Base-by-base conservation (phyloP, 345 rosid genomes). In the Eucalyptus tenuipes region DNA sequence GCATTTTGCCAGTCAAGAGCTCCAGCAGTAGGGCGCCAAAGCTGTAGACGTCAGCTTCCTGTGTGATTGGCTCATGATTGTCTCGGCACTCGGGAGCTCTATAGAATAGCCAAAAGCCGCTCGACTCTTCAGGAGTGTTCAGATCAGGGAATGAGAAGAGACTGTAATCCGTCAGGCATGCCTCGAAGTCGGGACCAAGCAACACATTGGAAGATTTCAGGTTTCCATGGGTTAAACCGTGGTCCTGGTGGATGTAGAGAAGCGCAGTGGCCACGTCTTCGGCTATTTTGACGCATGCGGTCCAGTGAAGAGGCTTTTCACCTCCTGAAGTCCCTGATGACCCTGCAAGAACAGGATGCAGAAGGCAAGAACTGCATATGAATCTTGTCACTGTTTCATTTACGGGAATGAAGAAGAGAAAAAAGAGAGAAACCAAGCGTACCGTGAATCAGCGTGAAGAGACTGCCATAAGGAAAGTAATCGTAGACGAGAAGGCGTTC, bases 291-390 rank as follows among this genome's bases (percentile, higher is more conserved):
- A 97, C 93, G 91, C 99, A 97, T 14, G 99, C 96, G 29, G 99
- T 97, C 99, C 99, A 96, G 68, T 97, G 99, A 86, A 97, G 96
- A 25, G 99, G 99, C 95, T 96, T 97, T 89, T 98, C 99, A 42
- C 94, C 94, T 16, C 97, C 98, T 27, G 97, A 92, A 88, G 95
- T 92, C 87, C 97, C 95, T 40, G 97, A 93, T 90, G 84, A 75
- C 47, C 82, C 82, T 40, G 84, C 84, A 75, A 75, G 84, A 75
- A 40, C 24, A 75, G 47, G 15, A 75, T 20, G 81, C 81, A 17
- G 81, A 17, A 71, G 81, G 81, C 81, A 9, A 52, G 57, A 52
- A 40, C 27, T 20, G 84, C 47, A 20, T 13, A 33, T 33, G 84
- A 75, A 40, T 20, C 47, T 10, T 40, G 84, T 40, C 47, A 3